Percentiles rank a stretch among this genome's conserved stretches.
Evolutionary conservation across 2,329 filamentous ascomycete genomes (phyloP).

Genomic region (Rutstroemia sp.): DNA sequence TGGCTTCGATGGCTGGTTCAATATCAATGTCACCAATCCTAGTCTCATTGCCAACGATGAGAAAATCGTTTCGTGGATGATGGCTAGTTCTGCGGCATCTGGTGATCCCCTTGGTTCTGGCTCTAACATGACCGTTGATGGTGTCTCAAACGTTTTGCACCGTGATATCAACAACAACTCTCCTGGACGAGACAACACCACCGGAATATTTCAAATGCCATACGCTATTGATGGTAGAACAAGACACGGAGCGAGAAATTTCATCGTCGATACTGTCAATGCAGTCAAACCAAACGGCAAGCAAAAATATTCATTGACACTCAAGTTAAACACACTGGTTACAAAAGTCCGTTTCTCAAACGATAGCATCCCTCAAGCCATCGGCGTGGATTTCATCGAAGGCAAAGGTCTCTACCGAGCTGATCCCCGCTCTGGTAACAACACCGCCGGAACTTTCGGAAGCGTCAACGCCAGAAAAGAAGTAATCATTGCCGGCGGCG

Average conservation of each 20-base stretch:
- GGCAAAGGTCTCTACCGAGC: slow-evolving; percentile 37
- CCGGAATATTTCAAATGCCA: slow-evolving; percentile 23
- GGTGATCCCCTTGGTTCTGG: neutral
- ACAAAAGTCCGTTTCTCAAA: slow-evolving; percentile 30
- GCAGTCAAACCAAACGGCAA: slow-evolving; percentile 14
- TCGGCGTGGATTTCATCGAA: slow-evolving; percentile 36
- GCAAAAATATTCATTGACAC: slow-evolving; percentile 8
- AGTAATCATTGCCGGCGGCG: slow-evolving; percentile 42
- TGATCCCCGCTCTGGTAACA: slow-evolving; percentile 31
- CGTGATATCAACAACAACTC: slow-evolving; percentile 21
- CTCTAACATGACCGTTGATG: neutral
- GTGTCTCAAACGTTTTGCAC: slow-evolving; percentile 7
- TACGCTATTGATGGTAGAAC: slow-evolving; percentile 15
- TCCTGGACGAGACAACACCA: slow-evolving; percentile 17
- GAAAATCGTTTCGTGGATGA: slow-evolving; percentile 3
- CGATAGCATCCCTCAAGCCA: slow-evolving; percentile 28
- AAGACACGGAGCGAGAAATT: slow-evolving; percentile 19
- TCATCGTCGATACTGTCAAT: slow-evolving; percentile 20
- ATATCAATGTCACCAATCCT: slow-evolving; percentile 12
- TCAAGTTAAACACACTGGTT: slow-evolving; percentile 25
- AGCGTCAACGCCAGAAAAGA: slow-evolving; percentile 25
- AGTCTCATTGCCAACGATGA: slow-evolving; percentile 15
- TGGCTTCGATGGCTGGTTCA: slow-evolving; percentile 28
- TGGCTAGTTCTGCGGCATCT: neutral
- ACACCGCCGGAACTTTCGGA: slow-evolving; percentile 18